Evolutionary conservation across 495 filamentous ascomycete species (phyloP).

Genomic region (Penicillium bialowiezense): DNA sequence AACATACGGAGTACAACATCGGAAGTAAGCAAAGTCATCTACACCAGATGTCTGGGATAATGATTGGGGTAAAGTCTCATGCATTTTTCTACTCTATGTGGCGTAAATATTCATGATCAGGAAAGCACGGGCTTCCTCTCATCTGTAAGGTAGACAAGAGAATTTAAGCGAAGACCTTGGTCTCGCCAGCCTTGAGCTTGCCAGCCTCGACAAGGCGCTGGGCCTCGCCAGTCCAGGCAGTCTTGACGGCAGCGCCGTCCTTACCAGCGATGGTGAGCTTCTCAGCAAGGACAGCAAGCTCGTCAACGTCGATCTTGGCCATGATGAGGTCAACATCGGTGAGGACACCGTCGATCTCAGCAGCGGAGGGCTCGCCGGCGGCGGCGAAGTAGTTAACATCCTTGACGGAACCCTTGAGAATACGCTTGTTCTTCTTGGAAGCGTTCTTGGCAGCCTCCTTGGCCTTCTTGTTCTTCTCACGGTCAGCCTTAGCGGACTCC

Average conservation of each 20-base stretch:
- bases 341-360: conserved; percentile 77
- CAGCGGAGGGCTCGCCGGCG: conserved; percentile 62
- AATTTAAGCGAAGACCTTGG: conserved; percentile 49
- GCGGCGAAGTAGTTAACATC: conserved; percentile 84
- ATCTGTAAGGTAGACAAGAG: conserved; percentile 3
- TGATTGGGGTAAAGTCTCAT: background rate
- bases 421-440: conserved; percentile 98
- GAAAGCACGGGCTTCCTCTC: background rate
- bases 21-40: too few relatives aligned
- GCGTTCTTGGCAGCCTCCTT: conserved; percentile 98
- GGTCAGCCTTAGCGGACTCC: conserved; percentile 76
- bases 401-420: conserved; percentile 86
- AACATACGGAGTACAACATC: too few relatives aligned
- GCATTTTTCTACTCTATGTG: conserved; percentile 11
- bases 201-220: conserved; percentile 70
- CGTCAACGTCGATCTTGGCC: conserved; percentile 83
- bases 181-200: conserved; percentile 80
- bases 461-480: conserved; percentile 86
- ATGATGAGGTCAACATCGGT: conserved; percentile 86
- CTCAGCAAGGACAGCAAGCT: conserved; percentile 73
- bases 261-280: conserved; percentile 63
- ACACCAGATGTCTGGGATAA: too few relatives aligned
- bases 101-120: conserved; percentile 8
- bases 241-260: conserved; percentile 59
- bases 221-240: conserved; percentile 65